Evolutionary conservation across 805 yeast genomes (phyloP).

Genomic region (Cyberlindnera lachancei): DNA sequence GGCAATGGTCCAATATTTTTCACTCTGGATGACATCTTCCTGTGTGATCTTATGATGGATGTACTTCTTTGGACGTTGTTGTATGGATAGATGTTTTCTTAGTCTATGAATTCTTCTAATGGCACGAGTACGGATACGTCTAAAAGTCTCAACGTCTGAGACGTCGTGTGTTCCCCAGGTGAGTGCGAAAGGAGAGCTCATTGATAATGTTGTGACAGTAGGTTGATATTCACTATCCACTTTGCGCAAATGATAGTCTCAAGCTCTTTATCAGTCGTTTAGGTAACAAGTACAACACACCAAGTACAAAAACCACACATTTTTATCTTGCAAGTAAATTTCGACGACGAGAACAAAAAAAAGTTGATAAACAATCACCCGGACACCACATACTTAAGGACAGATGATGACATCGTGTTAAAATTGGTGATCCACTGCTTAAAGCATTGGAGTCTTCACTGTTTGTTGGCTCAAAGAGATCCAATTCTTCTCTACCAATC

Average conservation of each 20-base stretch:
- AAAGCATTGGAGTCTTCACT: not conserved
- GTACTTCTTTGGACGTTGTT: constrained; percentile 59
- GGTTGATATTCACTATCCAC: no score
- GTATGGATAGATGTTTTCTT: constrained; percentile 56
- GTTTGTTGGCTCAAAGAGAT: not conserved
- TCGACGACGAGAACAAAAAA: no score
- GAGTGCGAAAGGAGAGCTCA: constrained; percentile 3
- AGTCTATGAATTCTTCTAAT: constrained; percentile 54
- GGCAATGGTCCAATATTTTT: constrained; percentile 48
- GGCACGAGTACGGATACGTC: constrained; percentile 36
- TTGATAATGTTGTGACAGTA: not conserved
- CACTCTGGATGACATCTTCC: constrained; percentile 44
- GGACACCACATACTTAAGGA: not conserved
- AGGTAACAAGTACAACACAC: no score
- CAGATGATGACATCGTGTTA: not conserved
- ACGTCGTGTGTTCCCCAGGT: constrained; percentile 1
- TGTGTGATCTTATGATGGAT: constrained; percentile 37
- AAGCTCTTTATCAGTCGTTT: no score
- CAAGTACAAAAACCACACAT: no score
- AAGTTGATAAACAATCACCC: no score
- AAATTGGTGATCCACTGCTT: not conserved
- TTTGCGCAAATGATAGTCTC: no score
- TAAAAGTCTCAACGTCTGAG: constrained; percentile 1
- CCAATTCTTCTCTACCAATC: no score
- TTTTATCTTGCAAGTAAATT: no score